phyloP scores from a whole-genome alignment of 495 filamentous ascomycete genomes.

The Neurospora sublineolata region DNA sequence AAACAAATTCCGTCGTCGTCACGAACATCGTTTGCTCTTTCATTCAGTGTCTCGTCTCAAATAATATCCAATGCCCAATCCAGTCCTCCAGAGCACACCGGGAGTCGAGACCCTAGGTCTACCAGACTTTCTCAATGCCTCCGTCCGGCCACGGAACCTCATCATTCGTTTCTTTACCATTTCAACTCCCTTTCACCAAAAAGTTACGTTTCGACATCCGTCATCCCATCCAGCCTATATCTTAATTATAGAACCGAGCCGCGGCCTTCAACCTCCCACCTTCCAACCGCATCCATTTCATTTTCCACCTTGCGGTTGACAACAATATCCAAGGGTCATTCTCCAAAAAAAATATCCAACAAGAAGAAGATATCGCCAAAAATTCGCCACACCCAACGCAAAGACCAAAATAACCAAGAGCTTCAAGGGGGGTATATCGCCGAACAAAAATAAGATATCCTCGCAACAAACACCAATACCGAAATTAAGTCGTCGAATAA shows the following conservation, averaged over 20 bases:
- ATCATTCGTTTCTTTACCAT: background rate
- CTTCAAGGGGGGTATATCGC: conserved; percentile 10
- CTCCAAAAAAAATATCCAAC: background rate
- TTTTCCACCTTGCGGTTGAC: background rate
- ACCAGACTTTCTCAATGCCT: background rate
- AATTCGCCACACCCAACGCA: background rate
- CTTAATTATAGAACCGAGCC: background rate
- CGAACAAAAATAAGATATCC: conserved; percentile 2
- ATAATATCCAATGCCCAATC: background rate
- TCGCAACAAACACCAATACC: background rate
- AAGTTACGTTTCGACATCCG: background rate
- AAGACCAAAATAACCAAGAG: background rate
- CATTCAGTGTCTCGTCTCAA: background rate
- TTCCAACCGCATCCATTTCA: background rate
- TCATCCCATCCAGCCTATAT: background rate
- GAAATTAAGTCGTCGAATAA: background rate
- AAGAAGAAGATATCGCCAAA: conserved; percentile 1
- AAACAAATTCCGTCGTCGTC: background rate
- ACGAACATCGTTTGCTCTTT: background rate
- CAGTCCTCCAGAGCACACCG: background rate
- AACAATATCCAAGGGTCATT: background rate
- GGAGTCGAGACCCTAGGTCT: background rate
- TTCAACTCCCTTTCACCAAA: background rate
- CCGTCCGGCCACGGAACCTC: background rate
- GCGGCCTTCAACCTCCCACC: background rate